Conservation (phyloP, 768 basidiomycete species). For the Termitomyces sp. region DNA sequence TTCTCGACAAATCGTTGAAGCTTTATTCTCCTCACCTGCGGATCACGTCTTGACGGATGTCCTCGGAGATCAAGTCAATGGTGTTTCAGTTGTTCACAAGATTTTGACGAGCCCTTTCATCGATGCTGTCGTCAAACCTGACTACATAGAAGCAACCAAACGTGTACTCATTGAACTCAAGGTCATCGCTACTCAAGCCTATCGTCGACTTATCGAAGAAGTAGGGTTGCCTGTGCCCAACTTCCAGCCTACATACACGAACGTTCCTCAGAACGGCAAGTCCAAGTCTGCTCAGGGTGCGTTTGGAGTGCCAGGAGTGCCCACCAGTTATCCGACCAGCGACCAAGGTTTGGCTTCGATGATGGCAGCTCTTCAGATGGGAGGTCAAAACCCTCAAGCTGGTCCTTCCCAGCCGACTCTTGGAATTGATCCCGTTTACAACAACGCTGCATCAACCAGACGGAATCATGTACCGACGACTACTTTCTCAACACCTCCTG, state of each 20-base stretch:
- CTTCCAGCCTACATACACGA: constrained; percentile 76
- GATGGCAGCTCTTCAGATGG: constrained; percentile 92
- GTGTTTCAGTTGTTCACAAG: constrained; percentile 89
- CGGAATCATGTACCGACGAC: constrained; percentile 28
- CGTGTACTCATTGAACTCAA: constrained; percentile 87
- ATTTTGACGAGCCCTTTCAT: constrained; percentile 85
- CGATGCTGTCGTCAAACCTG: constrained; percentile 59
- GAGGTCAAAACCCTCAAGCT: constrained; percentile 79
- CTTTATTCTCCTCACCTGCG: constrained; percentile 83
- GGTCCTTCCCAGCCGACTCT: constrained; percentile 64
- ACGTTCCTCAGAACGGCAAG: constrained; percentile 59
- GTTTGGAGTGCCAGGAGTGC: constrained; percentile 69
- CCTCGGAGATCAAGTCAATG: constrained; percentile 93
- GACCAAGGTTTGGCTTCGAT: constrained; percentile 86
- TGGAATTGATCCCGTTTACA: constrained; percentile 55
- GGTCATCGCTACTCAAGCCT: constrained; percentile 92
- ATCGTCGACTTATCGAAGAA: constrained; percentile 89
- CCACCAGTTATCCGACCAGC: constrained; percentile 74
- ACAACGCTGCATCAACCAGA: constrained; percentile 31
- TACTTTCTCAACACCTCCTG: constrained; percentile 34
- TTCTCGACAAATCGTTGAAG: constrained; percentile 79
- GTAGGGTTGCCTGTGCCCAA: constrained; percentile 88
- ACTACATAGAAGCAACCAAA: constrained; percentile 82
- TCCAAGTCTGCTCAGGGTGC: constrained; percentile 47
- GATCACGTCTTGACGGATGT: constrained; percentile 94